These are phyloP conservation scores for Nemania sp. DNA, from an alignment of 2,329 filamentous ascomycete genomes.

Conservation along the genomic window DNA sequence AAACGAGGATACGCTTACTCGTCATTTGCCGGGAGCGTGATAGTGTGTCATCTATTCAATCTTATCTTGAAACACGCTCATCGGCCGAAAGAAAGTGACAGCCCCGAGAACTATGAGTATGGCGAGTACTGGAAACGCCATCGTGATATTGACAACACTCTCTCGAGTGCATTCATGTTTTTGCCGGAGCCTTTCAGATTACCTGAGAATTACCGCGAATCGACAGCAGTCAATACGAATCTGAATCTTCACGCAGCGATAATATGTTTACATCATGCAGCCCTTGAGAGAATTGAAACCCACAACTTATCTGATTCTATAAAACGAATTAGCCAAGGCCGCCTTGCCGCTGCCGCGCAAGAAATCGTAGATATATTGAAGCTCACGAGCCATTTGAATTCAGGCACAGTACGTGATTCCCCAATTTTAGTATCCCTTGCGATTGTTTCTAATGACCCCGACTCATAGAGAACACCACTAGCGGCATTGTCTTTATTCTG, in stretches of 20 bases:
- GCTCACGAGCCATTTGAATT: constrained; percentile 71
- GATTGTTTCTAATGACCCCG: constrained; percentile 13
- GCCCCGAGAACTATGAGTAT: constrained; percentile 71
- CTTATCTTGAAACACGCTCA: constrained; percentile 82
- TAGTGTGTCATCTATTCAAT: constrained; percentile 81
- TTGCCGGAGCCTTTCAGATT: constrained; percentile 76
- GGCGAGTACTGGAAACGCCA: constrained; percentile 88
- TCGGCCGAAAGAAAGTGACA: constrained; percentile 69
- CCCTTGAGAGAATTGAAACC: constrained; percentile 80
- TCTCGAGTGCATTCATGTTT: constrained; percentile 78
- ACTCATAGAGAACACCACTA: constrained; percentile 71
- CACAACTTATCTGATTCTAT: constrained; percentile 68
- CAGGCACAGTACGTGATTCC: constrained; percentile 62
- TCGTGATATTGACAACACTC: constrained; percentile 76
- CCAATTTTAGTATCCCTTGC: neutral
- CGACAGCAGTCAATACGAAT: constrained; percentile 79
- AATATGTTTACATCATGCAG: constrained; percentile 88
- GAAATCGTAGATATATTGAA: constrained; percentile 86
- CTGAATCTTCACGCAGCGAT: constrained; percentile 86
- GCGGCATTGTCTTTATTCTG: constrained; percentile 85
- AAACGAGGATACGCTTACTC: constrained; percentile 64
- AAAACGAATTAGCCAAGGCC: constrained; percentile 70
- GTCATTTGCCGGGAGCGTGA: constrained; percentile 70
- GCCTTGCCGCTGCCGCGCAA: constrained; percentile 78
- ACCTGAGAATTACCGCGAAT: constrained; percentile 68